These are phyloP conservation scores for Rauvolfia tetraphylla DNA, from an alignment of 257 asterid species.

Conservation along the genomic window DNA sequence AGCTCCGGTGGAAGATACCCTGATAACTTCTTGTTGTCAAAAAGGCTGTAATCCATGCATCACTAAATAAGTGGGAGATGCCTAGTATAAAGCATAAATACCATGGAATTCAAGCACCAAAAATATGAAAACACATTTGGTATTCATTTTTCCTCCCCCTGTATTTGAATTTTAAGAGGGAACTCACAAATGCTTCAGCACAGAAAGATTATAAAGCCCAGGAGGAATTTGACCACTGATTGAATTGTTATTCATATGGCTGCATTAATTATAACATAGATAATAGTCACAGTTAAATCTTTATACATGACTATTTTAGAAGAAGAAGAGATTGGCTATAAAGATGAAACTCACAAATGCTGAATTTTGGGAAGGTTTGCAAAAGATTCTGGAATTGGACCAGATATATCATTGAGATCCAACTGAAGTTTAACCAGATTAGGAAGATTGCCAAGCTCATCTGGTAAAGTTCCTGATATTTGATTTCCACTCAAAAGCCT, in stretches of 20 bases:
- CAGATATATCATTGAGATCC: constrained; percentile 6
- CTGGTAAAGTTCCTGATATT: constrained; percentile 4
- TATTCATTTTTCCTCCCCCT: neutral
- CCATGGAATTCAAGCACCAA: neutral
- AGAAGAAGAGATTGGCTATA: neutral
- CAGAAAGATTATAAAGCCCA: constrained; percentile 1
- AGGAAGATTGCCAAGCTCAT: constrained; percentile 1
- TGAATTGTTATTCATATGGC: constrained; percentile 13
- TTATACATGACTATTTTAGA: neutral
- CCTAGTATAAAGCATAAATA: neutral
- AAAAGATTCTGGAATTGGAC: constrained; percentile 5
- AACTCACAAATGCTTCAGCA: constrained; percentile 6
- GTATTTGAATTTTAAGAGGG: neutral
- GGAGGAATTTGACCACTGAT: constrained; percentile 12
- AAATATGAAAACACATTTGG: neutral
- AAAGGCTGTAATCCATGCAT: neutral
- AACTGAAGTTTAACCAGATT: constrained; percentile 4
- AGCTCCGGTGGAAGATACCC: constrained; percentile 9
- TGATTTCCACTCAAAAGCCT: constrained; percentile 7
- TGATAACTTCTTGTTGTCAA: constrained; percentile 7
- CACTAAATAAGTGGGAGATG: neutral
- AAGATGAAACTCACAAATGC: neutral
- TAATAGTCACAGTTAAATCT: neutral
- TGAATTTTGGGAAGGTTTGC: neutral
- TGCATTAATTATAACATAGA: neutral